Evolutionary conservation across 495 filamentous ascomycete genomes (phyloP), one percentile per base, ranked within the genome.

Genomic region (Talaromyces ruber): DNA sequence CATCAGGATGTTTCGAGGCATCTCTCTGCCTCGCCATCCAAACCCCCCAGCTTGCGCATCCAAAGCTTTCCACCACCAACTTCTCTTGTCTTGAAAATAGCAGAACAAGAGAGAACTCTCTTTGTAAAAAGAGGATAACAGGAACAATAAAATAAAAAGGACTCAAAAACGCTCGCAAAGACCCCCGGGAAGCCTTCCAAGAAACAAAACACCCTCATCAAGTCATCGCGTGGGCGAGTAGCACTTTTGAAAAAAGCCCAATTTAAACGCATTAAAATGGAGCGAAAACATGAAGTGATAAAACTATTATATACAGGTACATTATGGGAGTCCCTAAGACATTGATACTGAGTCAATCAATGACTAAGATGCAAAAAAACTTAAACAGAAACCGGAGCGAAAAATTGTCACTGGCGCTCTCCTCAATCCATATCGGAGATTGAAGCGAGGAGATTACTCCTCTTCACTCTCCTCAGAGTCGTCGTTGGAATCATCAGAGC

Each of bases 401-500:
- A n/a, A n/a, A n/a, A n/a, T n/a, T n/a, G n/a, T n/a, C n/a, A n/a
- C n/a, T n/a, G n/a, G n/a, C n/a, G n/a, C n/a, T n/a, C n/a, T n/a
- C n/a, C n/a, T n/a, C n/a, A n/a, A n/a, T n/a, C n/a, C n/a, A n/a
- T n/a, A n/a, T n/a, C n/a, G n/a, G n/a, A n/a, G 14, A 4, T 21
- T 16, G 14, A 21, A 21, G 18, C 16, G 22, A 25, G 3, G 8
- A 22, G 16, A 54, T 70, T 72, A 82, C 71, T 83, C 81, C 64
- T 83, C 81, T 64, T 82, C 80, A 62, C 80, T 82, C 67, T 83
- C 81, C 57, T 82, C 80, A 26, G 77, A 79, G 61, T 81, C 80
- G 65, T 82, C 80, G 39, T 78, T 77, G 16, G 79, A 79, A 56
- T 77, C 79, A 61, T 76, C 77, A 64, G 79, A 81, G 62, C 76